Percentiles rank a stretch among this genome's conserved stretches.
Evolutionary conservation across 2,329 filamentous ascomycete species (phyloP).

Genomic region (Pseudogymnoascus sp.): DNA sequence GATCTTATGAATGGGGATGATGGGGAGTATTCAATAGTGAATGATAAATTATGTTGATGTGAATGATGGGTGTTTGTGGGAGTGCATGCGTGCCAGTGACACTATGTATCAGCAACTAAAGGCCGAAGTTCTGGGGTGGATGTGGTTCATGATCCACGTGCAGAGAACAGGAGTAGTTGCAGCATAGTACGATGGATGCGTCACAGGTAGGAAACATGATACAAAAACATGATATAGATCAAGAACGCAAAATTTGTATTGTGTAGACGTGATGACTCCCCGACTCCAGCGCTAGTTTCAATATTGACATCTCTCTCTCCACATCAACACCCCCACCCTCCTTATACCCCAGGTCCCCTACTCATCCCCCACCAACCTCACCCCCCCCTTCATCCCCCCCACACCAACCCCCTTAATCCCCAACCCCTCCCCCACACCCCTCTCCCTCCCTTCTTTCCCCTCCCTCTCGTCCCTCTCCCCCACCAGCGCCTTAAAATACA

Average conservation of each 20-base stretch:
- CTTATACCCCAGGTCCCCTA: neutral
- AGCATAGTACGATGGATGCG: neutral
- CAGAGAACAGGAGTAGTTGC: neutral
- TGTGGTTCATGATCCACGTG: neutral
- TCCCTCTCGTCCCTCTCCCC: slow-evolving; percentile 56
- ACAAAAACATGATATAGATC: neutral
- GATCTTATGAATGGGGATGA: neutral
- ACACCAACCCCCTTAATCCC: neutral
- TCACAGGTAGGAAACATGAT: neutral
- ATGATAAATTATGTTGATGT: neutral
- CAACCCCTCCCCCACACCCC: neutral
- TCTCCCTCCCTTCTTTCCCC: too few species aligned
- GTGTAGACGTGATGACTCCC: neutral
- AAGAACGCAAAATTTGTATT: neutral
- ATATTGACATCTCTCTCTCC: neutral
- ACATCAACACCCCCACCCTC: neutral
- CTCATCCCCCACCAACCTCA: neutral
- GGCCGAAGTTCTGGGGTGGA: neutral
- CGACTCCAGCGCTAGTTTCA: neutral
- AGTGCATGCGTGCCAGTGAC: neutral
- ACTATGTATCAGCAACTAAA: neutral
- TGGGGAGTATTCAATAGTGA: neutral
- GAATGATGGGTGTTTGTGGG: neutral
- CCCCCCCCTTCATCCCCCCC: neutral
- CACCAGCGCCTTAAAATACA: slow-evolving; percentile 72